Conservation (phyloP, 495 filamentous ascomycete genomes). For the Daldinia bambusicola region DNA sequence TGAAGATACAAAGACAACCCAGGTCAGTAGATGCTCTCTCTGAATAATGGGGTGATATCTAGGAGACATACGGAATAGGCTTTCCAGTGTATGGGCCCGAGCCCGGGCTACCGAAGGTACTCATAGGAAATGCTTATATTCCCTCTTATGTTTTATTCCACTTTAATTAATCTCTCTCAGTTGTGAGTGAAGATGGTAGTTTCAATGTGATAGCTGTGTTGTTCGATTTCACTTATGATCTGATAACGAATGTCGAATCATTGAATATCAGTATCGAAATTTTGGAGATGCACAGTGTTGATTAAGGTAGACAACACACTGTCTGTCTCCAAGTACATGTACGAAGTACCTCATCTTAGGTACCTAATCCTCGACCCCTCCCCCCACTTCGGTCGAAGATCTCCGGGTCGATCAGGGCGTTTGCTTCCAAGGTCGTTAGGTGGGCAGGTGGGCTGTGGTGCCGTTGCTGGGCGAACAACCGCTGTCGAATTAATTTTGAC, state of each 20-base stretch:
- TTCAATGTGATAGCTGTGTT: constrained; percentile 7
- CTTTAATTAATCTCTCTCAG: not conserved
- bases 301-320: too few species aligned
- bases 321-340: too few species aligned
- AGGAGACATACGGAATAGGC: constrained; percentile 75
- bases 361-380: constrained; percentile 28
- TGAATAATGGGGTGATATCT: constrained; percentile 14
- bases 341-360: too few species aligned
- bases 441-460: not conserved
- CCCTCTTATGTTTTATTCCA: not conserved
- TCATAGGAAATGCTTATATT: constrained; percentile 51
- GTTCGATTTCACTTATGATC: constrained; percentile 17
- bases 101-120: constrained; percentile 82
- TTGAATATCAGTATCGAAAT: constrained; percentile 13
- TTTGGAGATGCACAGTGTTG: constrained; percentile 26
- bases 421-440: constrained; percentile 5
- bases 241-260: not conserved
- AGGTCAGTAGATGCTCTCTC: constrained; percentile 19
- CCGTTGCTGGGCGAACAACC: constrained; percentile 49
- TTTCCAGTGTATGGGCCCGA: constrained; percentile 73
- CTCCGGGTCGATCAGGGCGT: constrained; percentile 12
- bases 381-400: constrained; percentile 32
- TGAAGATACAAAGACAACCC: constrained; percentile 46
- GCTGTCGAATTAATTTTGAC: constrained; percentile 37
- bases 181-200: not conserved